A percentile compares a stretch with the other conserved stretches of the same genome.
Evolutionary conservation across 2,329 filamentous ascomycete genomes (phyloP).

Genomic region (Dissoconium aciculare): DNA sequence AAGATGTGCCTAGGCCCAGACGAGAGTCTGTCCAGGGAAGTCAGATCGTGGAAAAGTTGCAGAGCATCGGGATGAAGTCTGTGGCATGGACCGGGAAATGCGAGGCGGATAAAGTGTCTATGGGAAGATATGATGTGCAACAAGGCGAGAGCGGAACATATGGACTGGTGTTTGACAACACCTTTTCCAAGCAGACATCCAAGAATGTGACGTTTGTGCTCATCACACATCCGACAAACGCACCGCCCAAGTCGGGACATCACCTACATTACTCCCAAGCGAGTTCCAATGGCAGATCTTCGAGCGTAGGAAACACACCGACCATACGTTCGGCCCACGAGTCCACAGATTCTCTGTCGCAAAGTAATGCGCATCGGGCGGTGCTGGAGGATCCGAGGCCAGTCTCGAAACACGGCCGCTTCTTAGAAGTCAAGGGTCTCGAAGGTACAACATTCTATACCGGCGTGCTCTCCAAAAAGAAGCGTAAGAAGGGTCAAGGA

Average conservation of each 20-base stretch:
- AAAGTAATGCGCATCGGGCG: constrained; percentile 19
- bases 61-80: constrained; percentile 45
- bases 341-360: constrained; percentile 37
- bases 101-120: constrained; percentile 87
- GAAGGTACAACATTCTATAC: constrained; percentile 52
- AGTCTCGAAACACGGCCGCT: constrained; percentile 23
- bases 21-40: constrained; percentile 34
- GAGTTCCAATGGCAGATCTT: constrained; percentile 34
- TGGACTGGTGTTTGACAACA: constrained; percentile 94
- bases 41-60: constrained; percentile 52
- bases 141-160: constrained; percentile 76
- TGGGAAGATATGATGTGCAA: constrained; percentile 72
- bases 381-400: constrained; percentile 28
- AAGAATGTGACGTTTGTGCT: constrained; percentile 93
- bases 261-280: constrained; percentile 47
- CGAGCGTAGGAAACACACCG: constrained; percentile 28
- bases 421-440: constrained; percentile 18
- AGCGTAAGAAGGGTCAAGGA: constrained; percentile 84
- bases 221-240: constrained; percentile 77
- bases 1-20: constrained; percentile 31
- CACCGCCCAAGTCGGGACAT: constrained; percentile 58
- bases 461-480: constrained; percentile 73
- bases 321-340: constrained; percentile 29
- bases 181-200: constrained; percentile 86
- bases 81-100: constrained; percentile 81